These are phyloP conservation scores for Lasiodiplodia hormozganensis DNA, from an alignment of 2,329 filamentous ascomycete genomes.

Conservation along the genomic window DNA sequence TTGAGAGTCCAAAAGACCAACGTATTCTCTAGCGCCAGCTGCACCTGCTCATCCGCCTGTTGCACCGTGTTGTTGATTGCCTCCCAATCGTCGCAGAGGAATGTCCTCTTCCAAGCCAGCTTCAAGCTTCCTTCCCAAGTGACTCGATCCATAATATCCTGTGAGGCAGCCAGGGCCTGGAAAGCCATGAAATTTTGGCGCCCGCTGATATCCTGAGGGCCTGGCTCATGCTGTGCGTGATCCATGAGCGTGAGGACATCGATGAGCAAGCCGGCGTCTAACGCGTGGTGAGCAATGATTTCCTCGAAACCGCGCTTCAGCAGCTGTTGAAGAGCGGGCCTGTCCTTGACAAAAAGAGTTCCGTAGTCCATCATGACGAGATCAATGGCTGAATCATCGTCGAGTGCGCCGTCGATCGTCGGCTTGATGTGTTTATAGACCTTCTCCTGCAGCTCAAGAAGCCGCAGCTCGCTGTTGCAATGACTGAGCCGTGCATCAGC, in stretches of 20 bases:
- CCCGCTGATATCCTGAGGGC: constrained; percentile 59
- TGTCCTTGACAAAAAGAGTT: constrained; percentile 48
- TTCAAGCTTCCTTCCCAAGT: constrained; percentile 58
- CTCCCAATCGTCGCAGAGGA: constrained; percentile 84
- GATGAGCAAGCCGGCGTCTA: constrained; percentile 66
- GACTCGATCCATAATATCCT: constrained; percentile 56
- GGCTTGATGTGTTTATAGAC: constrained; percentile 75
- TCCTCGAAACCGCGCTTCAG: constrained; percentile 74
- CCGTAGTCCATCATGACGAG: constrained; percentile 74
- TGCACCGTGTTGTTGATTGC: constrained; percentile 77
- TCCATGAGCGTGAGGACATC: constrained; percentile 83
- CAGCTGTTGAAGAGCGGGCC: constrained; percentile 71
- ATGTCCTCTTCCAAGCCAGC: constrained; percentile 88
- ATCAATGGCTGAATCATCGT: constrained; percentile 78
- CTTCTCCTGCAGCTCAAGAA: constrained; percentile 80
- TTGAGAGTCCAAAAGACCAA: constrained; percentile 72
- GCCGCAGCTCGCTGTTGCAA: constrained; percentile 67
- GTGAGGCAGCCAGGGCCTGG: constrained; percentile 68
- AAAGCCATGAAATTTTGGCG: constrained; percentile 49
- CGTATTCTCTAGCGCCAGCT: constrained; percentile 66
- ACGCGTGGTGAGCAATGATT: constrained; percentile 73
- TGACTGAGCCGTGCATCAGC: constrained; percentile 54
- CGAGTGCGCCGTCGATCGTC: constrained; percentile 74
- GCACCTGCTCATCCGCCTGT: constrained; percentile 73
- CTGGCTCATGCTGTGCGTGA: constrained; percentile 49